Percentiles rank a stretch among this genome's conserved stretches.
Evolutionary conservation across 1,284 basidiomycete genomes (phyloP).

Genomic region (Stygiomarasmius scandens): DNA sequence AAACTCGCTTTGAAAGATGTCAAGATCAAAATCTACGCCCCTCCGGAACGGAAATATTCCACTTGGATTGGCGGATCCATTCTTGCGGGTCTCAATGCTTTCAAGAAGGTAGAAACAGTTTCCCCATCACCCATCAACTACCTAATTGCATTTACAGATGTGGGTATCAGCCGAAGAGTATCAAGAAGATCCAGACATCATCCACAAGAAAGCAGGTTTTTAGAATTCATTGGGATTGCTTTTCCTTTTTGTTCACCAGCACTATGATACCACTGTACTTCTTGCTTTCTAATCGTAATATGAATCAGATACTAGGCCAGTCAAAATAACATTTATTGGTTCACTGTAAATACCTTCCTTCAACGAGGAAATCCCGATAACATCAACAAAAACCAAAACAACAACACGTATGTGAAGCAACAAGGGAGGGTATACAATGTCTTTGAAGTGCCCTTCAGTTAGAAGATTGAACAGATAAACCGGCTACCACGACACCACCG

Average conservation of each 20-base stretch:
- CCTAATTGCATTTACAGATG: constrained; percentile 60
- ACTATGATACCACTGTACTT: constrained; percentile 11
- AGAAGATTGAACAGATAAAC: neutral
- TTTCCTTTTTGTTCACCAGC: neutral
- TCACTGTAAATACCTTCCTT: neutral
- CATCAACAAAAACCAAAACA: constrained; percentile 25
- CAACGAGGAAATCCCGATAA: constrained; percentile 19
- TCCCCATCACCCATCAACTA: constrained; percentile 9
- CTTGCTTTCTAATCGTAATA: constrained; percentile 10
- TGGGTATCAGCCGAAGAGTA: constrained; percentile 99
- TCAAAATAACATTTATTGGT: constrained; percentile 4
- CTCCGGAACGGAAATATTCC: constrained; percentile 99
- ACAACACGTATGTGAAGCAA: neutral
- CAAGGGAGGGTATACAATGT: neutral
- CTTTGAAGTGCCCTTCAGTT: neutral
- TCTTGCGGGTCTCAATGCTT: constrained; percentile 92
- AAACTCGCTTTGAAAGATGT: constrained; percentile 95
- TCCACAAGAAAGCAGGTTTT: constrained; percentile 89
- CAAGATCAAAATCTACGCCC: constrained; percentile 99
- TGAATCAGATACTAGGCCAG: neutral
- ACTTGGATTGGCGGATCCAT: constrained; percentile 99
- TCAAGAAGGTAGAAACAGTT: constrained; percentile 82
- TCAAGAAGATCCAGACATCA: constrained; percentile 98
- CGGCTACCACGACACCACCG: neutral
- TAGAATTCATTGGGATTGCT: constrained; percentile 28